A percentile compares a stretch with the other conserved stretches of the same genome.
Conservation (phyloP, 2,329 filamentous ascomycete genomes). For the Alternaria panax region DNA sequence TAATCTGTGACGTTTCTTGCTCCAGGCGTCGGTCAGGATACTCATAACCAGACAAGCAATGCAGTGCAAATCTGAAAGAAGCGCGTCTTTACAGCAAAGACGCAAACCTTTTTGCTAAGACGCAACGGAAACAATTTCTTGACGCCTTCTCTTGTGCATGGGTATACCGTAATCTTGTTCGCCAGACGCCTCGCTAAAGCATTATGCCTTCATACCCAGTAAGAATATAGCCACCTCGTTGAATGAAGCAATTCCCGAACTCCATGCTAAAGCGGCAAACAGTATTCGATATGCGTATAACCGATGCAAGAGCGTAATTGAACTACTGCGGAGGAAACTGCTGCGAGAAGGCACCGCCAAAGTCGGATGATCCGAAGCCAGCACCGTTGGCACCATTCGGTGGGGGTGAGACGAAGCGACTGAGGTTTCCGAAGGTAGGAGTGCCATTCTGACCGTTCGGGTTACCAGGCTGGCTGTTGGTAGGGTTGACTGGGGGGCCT, state of each 20-base stretch:
- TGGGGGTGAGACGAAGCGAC: conserved; percentile 4
- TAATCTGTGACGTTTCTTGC: not conserved
- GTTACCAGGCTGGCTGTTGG: not conserved
- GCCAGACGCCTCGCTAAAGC: conserved; percentile 25
- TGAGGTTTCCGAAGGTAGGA: not conserved
- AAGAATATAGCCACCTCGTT: not conserved
- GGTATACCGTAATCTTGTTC: conserved; percentile 14
- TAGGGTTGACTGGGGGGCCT: not conserved
- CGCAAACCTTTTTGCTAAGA: not conserved
- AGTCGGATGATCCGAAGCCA: conserved; percentile 10
- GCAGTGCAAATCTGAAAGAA: not conserved
- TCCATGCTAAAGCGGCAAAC: conserved; percentile 18
- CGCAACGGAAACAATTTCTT: conserved; percentile 1
- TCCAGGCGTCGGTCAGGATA: not conserved
- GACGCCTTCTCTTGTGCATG: conserved; percentile 10
- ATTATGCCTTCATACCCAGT: conserved; percentile 8
- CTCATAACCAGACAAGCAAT: not conserved
- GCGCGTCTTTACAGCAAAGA: conserved; percentile 1
- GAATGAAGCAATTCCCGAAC: conserved; percentile 14
- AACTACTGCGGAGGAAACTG: conserved; percentile 17
- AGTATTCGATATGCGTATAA: conserved; percentile 5
- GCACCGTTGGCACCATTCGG: conserved; percentile 12
- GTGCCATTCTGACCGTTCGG: not conserved
- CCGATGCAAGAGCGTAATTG: not conserved
- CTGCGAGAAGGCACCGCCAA: conserved; percentile 19